Base-by-base conservation (phyloP, 768 basidiomycete species). In the Tylopilus vinaceipallidus region DNA sequence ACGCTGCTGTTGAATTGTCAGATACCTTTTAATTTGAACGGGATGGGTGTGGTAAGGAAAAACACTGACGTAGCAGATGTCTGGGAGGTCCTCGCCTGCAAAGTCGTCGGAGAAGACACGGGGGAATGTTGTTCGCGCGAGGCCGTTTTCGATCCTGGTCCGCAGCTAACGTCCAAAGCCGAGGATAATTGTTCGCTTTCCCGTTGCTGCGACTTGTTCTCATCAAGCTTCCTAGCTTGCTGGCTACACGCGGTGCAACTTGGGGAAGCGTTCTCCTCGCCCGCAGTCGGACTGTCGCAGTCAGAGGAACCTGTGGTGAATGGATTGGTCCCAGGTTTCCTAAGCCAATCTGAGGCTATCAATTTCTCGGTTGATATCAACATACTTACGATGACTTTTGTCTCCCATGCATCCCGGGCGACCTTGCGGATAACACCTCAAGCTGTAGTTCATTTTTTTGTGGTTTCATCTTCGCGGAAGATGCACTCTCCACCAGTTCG, bases 331-430 rank as follows among this genome's bases (percentile, higher is more conserved):
- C 39, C 30, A 8, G 6, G 10, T n/a, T 26, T 40, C 40, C 58
- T 59, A 19, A 27, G 29, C 29, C 14, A 34, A 19, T 10, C 17
- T 38, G 22, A 51, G 34, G 12, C 35, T 3, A 5, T 4, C 10
- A 14, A 6, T 20, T 10, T 16, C 0, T 12, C 6, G 6, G 17
- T 3, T 4, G 19, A 34, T 4, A 9, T 4, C n/a, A 11, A 16
- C 11, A 34, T 6, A 45, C 59, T 40, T n/a, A 60, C 59, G 44
- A 41, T n/a, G 22, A 24, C 0, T 3, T 29, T 13, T 6, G 37
- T 36, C 49, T 35, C 24, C 41, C 37, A 19, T 13, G 7, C 30
- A 23, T 11, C 11, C 27, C 34, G 10, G 38, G 42, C 10, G 4
- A 23, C 17, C 24, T 29, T 14, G 14, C 17, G 17, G 7, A 34